phyloP scores from a whole-genome alignment of 2,329 filamentous ascomycete species.

The Mariannaea sp. region DNA sequence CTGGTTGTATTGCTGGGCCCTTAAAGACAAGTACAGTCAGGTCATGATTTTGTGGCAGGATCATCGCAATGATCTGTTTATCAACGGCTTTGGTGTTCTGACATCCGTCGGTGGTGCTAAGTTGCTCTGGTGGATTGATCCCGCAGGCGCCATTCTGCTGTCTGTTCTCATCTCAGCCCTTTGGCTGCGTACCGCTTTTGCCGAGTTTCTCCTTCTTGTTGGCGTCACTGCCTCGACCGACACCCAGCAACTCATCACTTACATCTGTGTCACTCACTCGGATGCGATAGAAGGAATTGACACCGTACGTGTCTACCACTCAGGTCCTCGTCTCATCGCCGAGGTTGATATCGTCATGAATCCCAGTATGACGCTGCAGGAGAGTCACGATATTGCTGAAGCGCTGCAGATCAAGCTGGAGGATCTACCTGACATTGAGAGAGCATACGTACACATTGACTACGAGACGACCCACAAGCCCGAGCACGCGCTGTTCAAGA shows the following conservation, averaged over 20 bases:
- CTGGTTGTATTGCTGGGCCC: conserved; percentile 90
- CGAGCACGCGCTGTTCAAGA: conserved; percentile 68
- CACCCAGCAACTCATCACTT: conserved; percentile 92
- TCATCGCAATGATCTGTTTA: conserved; percentile 94
- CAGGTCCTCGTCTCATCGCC: conserved; percentile 84
- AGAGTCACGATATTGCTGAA: conserved; percentile 92
- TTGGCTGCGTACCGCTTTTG: conserved; percentile 85
- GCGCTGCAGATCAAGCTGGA: conserved; percentile 94
- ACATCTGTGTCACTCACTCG: conserved; percentile 87
- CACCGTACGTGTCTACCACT: conserved; percentile 93
- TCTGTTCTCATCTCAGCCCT: conserved; percentile 77
- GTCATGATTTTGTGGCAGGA: conserved; percentile 94
- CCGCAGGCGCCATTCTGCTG: conserved; percentile 84
- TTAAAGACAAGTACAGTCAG: conserved; percentile 90
- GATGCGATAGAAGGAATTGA: conserved; percentile 83
- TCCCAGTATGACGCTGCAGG: conserved; percentile 69
- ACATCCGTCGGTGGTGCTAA: conserved; percentile 91
- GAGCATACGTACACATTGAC: conserved; percentile 95
- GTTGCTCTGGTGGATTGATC: conserved; percentile 93
- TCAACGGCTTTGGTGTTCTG: conserved; percentile 91
- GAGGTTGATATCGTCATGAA: conserved; percentile 98
- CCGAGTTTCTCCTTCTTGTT: conserved; percentile 88
- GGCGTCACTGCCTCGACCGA: conserved; percentile 85
- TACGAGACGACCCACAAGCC: conserved; percentile 96
- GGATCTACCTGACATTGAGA: conserved; percentile 86